Evolutionary conservation across 371 early-diverging fungal species (phyloP).

Genomic region (Parasitella parasitica): DNA sequence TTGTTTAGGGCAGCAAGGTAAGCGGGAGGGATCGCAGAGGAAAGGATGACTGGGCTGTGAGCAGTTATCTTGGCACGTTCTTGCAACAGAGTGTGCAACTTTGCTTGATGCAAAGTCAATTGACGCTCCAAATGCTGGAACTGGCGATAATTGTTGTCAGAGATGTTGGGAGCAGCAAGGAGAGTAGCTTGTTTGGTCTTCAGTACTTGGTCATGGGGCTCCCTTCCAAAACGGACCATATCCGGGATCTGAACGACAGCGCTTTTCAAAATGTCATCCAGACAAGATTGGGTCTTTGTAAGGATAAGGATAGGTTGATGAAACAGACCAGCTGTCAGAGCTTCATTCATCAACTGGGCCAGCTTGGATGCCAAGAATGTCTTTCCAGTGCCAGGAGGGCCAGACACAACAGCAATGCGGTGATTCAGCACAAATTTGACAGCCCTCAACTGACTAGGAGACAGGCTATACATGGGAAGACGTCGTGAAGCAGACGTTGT

Average conservation of each 20-base stretch:
- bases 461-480: conserved; percentile 25
- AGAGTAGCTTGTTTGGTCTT: conserved; percentile 16
- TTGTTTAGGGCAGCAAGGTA: conserved; percentile 5
- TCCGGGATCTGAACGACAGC: conserved; percentile 19
- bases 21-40: conserved; percentile 21
- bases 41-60: conserved; percentile 12
- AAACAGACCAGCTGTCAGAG: conserved; percentile 23
- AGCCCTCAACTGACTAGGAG: conserved; percentile 37
- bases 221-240: conserved; percentile 30
- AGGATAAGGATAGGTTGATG: conserved; percentile 38
- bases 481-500: conserved; percentile 6
- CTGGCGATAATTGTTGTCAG: conserved; percentile 26
- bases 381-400: conserved; percentile 45
- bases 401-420: conserved; percentile 36
- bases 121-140: conserved; percentile 21
- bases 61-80: conserved; percentile 12
- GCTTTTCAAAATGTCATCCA: conserved; percentile 26
- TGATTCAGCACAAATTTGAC: conserved; percentile 34
- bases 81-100: conserved; percentile 21
- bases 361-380: conserved; percentile 38
- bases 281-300: conserved; percentile 21
- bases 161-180: not conserved
- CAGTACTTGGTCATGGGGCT: conserved; percentile 6
- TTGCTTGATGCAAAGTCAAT: conserved; percentile 11
- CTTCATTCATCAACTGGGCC: conserved; percentile 26